Base-by-base conservation (phyloP, 345 rosid species). In the Eucalyptus viminalis region DNA sequence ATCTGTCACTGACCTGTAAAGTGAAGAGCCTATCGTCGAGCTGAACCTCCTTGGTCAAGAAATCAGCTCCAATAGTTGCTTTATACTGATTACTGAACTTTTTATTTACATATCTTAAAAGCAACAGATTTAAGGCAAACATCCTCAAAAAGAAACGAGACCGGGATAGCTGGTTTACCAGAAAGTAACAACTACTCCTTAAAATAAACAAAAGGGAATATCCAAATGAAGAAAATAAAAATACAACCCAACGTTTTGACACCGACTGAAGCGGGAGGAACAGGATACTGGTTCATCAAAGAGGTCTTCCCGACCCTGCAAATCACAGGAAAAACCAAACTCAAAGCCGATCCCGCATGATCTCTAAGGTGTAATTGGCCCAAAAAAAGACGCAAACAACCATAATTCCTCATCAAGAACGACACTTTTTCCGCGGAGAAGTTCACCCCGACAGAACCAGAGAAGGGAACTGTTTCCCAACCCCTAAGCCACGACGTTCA, bases 251-350 rank as follows among this genome's bases (percentile, higher is more conserved):
- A 40, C 29, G 49, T 49, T n/a, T 8, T 2, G 24, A 9, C 29
- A 29, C 11, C 7, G 27, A 89, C 43, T 72, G 87, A 24, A 54
- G 85, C 47, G 24, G 29, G 29, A 76, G 29, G 47, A 76, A 76
- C 29, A 92, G 97, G 96, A 92, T 97, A 98, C 97, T 97, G 99
- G 90, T 97, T 98, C 99, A 98, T 98, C 96, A 96, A 93, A 24
- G 98, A 98, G 67, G 98, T 98, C 95, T 96, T 98, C 83, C 99
- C 98, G 25, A 98, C 99, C 95, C 99, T 98, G 94, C 87, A 93
- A 86, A 90, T 89, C 88, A 92, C 81, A 86, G 88, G 62, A 56
- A 27, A 54, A 54, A 90, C 29, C 25, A 56, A 44, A 87, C 72
- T 25, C 49, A 89, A 87, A 44, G 8, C 40, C 17, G 81, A 37